Percentiles rank a stretch among this genome's conserved stretches.
Evolutionary conservation across 176 grass and related monocot genomes (phyloP).

Genomic region (Oryza nivara): DNA sequence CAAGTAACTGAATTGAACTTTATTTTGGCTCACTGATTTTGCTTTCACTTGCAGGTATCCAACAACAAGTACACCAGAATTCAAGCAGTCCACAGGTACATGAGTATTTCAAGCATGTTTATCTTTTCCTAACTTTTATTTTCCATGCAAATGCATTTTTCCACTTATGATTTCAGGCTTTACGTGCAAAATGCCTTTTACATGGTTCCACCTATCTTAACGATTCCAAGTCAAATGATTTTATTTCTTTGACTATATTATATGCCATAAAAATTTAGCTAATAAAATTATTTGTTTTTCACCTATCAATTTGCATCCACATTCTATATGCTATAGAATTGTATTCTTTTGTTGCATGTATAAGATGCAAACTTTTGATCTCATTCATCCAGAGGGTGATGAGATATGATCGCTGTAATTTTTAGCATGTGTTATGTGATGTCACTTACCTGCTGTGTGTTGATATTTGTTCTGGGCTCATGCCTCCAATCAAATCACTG

Average conservation of each 20-base stretch:
- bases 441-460: not conserved
- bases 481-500: constrained; percentile 26
- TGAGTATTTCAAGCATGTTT: constrained; percentile 26
- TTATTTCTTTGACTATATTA: not conserved
- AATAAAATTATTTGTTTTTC: constrained; percentile 1
- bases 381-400: not conserved
- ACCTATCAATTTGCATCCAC: not conserved
- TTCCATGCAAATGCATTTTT: not conserved
- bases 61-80: constrained; percentile 64
- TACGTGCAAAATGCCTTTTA: not conserved
- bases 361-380: not conserved
- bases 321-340: not conserved
- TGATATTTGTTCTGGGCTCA: not conserved
- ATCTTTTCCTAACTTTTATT: constrained; percentile 6
- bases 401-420: not conserved
- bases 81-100: constrained; percentile 77
- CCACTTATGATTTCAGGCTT: not conserved
- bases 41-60: constrained; percentile 51
- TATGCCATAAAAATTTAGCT: not conserved
- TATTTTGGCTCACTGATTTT: constrained; percentile 40
- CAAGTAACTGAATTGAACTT: constrained; percentile 10
- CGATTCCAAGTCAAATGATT: not conserved
- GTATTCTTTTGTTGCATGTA: not conserved
- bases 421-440: not conserved
- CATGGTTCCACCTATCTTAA: not conserved